phyloP scores from a whole-genome alignment of 2,329 filamentous ascomycete genomes.

The Colletotrichum sublineola region DNA sequence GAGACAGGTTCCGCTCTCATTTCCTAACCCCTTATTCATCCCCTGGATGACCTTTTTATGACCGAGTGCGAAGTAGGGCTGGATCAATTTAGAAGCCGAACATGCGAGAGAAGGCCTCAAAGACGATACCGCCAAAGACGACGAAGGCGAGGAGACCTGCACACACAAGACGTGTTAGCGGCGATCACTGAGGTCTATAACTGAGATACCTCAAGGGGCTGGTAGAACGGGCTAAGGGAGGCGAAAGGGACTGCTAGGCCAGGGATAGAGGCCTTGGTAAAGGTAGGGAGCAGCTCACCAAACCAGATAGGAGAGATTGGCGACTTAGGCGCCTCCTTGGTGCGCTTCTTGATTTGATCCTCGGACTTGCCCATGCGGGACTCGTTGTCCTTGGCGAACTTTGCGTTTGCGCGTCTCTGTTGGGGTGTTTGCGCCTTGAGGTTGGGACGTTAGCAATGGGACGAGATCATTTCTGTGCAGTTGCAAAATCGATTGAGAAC shows the following conservation, averaged over 20 bases:
- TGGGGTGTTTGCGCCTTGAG: constrained; percentile 83
- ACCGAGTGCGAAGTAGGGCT: not conserved
- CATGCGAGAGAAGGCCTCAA: constrained; percentile 69
- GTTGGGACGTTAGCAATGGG: constrained; percentile 1
- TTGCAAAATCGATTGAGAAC: not conserved
- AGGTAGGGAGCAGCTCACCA: constrained; percentile 59
- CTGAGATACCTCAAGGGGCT: constrained; percentile 6
- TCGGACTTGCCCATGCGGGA: constrained; percentile 82
- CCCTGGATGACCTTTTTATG: constrained; percentile 6
- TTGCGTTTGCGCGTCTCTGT: constrained; percentile 84
- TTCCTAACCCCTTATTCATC: not conserved
- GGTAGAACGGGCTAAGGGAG: not conserved
- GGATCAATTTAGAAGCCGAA: constrained; percentile 50
- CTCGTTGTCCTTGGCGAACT: constrained; percentile 81
- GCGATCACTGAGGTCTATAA: not conserved
- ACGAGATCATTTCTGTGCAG: not conserved
- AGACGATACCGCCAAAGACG: constrained; percentile 71
- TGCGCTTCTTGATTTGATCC: constrained; percentile 71
- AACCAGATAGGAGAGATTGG: constrained; percentile 76
- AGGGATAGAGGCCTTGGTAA: not conserved
- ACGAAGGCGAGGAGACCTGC: constrained; percentile 70
- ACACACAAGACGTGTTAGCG: constrained; percentile 16
- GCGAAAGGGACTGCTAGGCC: not conserved
- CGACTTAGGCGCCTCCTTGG: constrained; percentile 69
- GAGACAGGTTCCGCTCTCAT: not conserved